Conservation (phyloP, 2,329 filamentous ascomycete genomes). For the Zalaria obscura region DNA sequence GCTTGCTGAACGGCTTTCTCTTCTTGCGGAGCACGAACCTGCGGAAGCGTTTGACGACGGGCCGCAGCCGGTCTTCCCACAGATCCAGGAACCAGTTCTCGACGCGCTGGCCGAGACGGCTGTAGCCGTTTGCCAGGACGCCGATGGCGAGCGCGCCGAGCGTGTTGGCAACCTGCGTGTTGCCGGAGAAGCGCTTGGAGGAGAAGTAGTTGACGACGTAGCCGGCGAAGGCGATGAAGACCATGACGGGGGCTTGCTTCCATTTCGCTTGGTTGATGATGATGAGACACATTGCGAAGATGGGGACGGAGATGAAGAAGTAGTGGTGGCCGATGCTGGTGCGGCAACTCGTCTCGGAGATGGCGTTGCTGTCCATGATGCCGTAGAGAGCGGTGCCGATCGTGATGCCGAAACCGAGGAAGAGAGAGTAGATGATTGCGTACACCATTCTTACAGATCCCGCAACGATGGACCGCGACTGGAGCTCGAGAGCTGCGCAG, state of each 20-base stretch:
- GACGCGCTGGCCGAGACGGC: slow-evolving; percentile 45
- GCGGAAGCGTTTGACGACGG: slow-evolving; percentile 11
- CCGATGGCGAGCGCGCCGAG: slow-evolving; percentile 65
- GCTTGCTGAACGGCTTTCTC: slow-evolving; percentile 8
- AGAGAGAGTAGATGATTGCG: slow-evolving; percentile 38
- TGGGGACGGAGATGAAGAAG: slow-evolving; percentile 58
- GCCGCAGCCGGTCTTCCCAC: slow-evolving; percentile 38
- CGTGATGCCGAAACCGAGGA: slow-evolving; percentile 37
- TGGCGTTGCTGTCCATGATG: slow-evolving; percentile 32
- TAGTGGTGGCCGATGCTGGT: slow-evolving; percentile 33
- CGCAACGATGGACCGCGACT: slow-evolving; percentile 33
- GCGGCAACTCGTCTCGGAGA: slow-evolving; percentile 26
- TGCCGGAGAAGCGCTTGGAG: slow-evolving; percentile 49
- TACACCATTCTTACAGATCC: slow-evolving; percentile 39
- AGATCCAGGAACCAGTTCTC: slow-evolving; percentile 42
- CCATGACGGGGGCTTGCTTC: slow-evolving; percentile 65
- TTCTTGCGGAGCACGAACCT: slow-evolving; percentile 17
- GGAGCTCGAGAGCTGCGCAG: slow-evolving; percentile 34
- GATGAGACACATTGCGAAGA: slow-evolving; percentile 60
- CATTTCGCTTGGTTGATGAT: slow-evolving; percentile 73
- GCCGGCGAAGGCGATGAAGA: slow-evolving; percentile 56
- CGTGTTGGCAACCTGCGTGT: slow-evolving; percentile 63
- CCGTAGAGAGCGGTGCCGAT: slow-evolving; percentile 35
- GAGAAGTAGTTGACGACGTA: slow-evolving; percentile 66
- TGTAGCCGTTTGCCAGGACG: slow-evolving; percentile 66